Evolutionary conservation across 768 basidiomycete species (phyloP).

Genomic region (Psilocybe cubensis): DNA sequence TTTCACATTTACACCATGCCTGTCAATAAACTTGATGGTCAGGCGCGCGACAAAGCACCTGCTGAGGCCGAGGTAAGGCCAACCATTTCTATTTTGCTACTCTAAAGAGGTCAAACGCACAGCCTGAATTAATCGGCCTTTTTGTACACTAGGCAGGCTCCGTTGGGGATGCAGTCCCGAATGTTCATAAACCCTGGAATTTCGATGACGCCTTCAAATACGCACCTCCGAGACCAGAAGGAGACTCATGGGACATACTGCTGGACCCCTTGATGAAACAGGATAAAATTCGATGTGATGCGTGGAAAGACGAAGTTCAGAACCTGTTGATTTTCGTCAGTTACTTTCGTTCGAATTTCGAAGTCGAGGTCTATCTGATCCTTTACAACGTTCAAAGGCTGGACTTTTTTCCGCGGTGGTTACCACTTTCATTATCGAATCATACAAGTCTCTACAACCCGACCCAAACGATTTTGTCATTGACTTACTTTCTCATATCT

Average conservation of each 20-base stretch:
- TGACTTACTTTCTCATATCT: not conserved
- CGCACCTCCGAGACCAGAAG: not conserved
- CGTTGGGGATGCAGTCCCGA: no score
- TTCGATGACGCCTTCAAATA: no score
- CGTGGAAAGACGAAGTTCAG: slow-evolving; percentile 8
- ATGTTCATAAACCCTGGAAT: no score
- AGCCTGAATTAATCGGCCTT: no score
- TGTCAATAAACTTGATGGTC: no score
- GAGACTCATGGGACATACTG: not conserved
- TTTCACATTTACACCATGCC: no score
- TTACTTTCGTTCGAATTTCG: not conserved
- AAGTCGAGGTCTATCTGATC: not conserved
- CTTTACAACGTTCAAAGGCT: slow-evolving; percentile 13
- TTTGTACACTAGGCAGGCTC: no score
- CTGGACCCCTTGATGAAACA: not conserved
- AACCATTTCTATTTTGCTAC: no score
- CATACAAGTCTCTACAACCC: slow-evolving; percentile 11
- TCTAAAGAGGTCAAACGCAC: no score
- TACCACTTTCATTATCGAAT: slow-evolving; percentile 19
- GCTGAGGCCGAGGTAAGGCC: no score
- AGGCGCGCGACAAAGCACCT: no score
- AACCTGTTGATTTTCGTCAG: slow-evolving; percentile 6
- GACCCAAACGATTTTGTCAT: no score
- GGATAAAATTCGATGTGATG: not conserved
- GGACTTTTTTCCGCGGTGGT: slow-evolving; percentile 22